Base-by-base conservation (phyloP, 495 filamentous ascomycete species). In the Pyronema omphalodes region DNA sequence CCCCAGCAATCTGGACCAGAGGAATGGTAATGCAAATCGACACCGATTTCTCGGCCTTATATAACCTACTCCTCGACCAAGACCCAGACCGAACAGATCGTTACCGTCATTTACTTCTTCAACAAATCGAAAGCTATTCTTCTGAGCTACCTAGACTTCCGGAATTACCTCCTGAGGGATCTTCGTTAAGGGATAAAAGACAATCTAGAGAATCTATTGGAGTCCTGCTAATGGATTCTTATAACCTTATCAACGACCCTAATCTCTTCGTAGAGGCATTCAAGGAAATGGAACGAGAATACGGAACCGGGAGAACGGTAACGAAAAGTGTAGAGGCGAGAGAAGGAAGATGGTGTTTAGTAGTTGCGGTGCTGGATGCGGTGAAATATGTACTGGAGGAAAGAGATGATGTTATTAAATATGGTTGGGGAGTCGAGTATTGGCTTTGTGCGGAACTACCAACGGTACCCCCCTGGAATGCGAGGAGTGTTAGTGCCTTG, bases 301-400 rank as follows among this genome's bases (percentile, higher is more conserved):
- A 52, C n/a, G 50, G 50, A n/a, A 29, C 50, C 9, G 50, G 50
- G 17, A 40, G 37, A 18, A 23, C 35, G 3, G 50, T 52, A 14
- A 52, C 50, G n/a, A 52, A 52, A 19, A 52, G 50, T 33, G 37
- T 52, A 1, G 50, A 52, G 34, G 50, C 50, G 3, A 9, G 50
- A 2, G 50, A 52, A 18, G 50, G 50, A 14, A 9, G 50, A 9
- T 52, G 50, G 50, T 52, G 50, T 33, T 43, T 52, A 3, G 50
- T 52, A 1, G 7, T 14, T 4, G 50, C 50, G 2, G 50, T 52
- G 50, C 5, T 52, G 35, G 14, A 35, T n/a, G 41, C 50, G 33
- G 6, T 52, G 1, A 18, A 34, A 5, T 3, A 37, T 1, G 50
- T 52, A 6, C 3, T 52, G 9, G 50, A 12, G 1, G 36, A 43